These are phyloP conservation scores for Brassica carinata DNA, from an alignment of 345 rosid genomes.

Conservation along the genomic window DNA sequence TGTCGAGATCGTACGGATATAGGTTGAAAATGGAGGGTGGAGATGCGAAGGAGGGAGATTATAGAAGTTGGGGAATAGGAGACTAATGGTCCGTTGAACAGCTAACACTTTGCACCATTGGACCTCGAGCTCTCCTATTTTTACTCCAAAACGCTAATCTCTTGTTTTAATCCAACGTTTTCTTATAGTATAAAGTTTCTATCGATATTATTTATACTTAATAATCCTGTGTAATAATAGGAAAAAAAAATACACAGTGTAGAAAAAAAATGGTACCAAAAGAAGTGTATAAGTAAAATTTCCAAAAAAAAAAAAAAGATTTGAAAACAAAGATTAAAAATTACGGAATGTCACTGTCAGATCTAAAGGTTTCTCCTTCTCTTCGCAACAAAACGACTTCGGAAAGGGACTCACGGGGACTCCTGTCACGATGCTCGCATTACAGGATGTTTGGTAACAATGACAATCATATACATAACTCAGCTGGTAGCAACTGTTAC, in stretches of 20 bases:
- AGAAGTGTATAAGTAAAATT: no score
- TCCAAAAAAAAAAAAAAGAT: not conserved
- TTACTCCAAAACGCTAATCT: constrained; percentile 43
- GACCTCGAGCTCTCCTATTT: constrained; percentile 49
- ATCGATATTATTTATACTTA: not conserved
- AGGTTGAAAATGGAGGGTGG: constrained; percentile 27
- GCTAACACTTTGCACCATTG: constrained; percentile 59
- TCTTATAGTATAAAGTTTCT: not conserved
- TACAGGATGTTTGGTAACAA: constrained; percentile 17
- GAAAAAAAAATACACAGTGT: not conserved
- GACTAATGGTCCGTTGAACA: constrained; percentile 76
- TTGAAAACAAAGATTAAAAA: constrained; percentile 43
- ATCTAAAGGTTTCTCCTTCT: constrained; percentile 44
- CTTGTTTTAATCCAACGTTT: constrained; percentile 1
- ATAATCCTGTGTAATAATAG: not conserved
- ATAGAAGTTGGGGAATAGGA: constrained; percentile 55
- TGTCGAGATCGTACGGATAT: constrained; percentile 1
- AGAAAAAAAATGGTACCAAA: no score
- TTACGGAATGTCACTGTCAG: constrained; percentile 78
- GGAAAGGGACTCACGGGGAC: constrained; percentile 22
- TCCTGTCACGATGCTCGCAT: constrained; percentile 7
- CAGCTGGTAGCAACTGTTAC: not conserved
- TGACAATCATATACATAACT: not conserved
- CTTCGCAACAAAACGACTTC: constrained; percentile 16
- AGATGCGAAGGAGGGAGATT: constrained; percentile 36